These are phyloP conservation scores for Pontederia crassipes DNA, from an alignment of 176 grass and related monocot genomes.

Conservation along the genomic window DNA sequence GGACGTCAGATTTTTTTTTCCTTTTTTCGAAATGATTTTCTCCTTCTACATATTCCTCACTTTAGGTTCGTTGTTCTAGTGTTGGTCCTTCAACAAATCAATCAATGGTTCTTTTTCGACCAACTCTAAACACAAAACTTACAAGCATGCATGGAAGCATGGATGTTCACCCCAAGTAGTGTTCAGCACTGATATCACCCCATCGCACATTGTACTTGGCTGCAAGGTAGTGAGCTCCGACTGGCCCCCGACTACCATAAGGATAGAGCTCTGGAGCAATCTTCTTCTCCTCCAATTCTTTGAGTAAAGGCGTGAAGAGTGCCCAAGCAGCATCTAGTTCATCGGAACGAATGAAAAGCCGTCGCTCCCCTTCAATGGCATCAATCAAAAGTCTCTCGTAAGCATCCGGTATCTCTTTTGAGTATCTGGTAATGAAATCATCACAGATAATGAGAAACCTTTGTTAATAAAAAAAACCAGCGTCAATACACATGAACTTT, in stretches of 20 bases:
- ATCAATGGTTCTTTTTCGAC: too few relatives aligned
- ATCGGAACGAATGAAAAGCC: conserved; percentile 94
- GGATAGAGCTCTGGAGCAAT: conserved; percentile 70
- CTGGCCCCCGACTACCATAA: conserved; percentile 75
- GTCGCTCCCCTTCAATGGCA: conserved; percentile 81
- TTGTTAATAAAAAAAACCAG: neutral
- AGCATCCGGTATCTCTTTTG: conserved; percentile 91
- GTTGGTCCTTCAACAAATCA: too few relatives aligned
- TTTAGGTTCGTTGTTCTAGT: too few relatives aligned
- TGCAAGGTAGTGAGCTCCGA: conserved; percentile 75
- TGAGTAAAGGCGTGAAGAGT: conserved; percentile 73
- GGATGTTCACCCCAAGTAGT: conserved; percentile 8
- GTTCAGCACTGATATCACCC: conserved; percentile 57
- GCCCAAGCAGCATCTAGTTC: conserved; percentile 87
- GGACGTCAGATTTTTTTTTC: too few relatives aligned
- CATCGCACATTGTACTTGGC: conserved; percentile 76
- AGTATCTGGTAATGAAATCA: conserved; percentile 43
- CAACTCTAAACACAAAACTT: too few relatives aligned
- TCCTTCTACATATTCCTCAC: too few relatives aligned
- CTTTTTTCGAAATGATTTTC: too few relatives aligned
- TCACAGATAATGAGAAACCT: neutral
- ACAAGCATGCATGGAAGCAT: too few relatives aligned
- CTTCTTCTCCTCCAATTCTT: conserved; percentile 67
- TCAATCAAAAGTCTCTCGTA: conserved; percentile 89
- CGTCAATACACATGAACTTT: neutral